Evolutionary conservation across 78 protist genomes (phyloP), one percentile per base, ranked within the genome.

Genomic region (Chrysochromulina tobinii): DNA sequence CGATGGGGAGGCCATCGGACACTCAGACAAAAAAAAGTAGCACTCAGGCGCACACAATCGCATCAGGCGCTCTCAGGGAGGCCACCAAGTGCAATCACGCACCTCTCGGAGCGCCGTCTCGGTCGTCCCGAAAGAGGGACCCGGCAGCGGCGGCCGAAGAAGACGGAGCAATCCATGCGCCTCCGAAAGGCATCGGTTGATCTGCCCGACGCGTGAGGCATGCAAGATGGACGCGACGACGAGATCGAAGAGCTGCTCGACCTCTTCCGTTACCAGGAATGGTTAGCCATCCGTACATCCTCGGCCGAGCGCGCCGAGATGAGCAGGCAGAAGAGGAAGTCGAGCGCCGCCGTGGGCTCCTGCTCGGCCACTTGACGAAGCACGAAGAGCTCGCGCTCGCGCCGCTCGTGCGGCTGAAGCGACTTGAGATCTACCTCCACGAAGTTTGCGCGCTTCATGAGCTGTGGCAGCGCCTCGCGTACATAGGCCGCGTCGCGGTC

Each of bases 261-360:
- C 89, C 1, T 38, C 50, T 50, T 53, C 68, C 50, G 2, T 50
- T 51, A 23, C 2, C 51, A 90, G 21, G 94, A 48, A 93, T 7
- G 94, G 85, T 93, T 93, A n/a, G 72, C 61, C 18, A 55, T 55
- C 50, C 1, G 0, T 79, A 87, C 54, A 48, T 87, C 90, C 5
- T 38, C 12, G 59, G 1, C 73, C 51, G 57, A 23, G 23, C 12
- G 27, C 54, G 90, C 2, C 5, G 90, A 87, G 18, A 87, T 61
- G 53, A 87, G 55, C 55, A 50, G 54, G 38, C 77, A 54, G 53
- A 87, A 59, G 27, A 87, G 9, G 23, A 27, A 66, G n/a, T 87
- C 77, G n/a, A 66, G 14, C 73, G 73, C 61, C 8, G 38, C 66
- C 25, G 48, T 14, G 8, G 90, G 23, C 79, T 87, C 90, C 55